Conservation (phyloP, 139 green algal species). For the Volvox africanus region DNA sequence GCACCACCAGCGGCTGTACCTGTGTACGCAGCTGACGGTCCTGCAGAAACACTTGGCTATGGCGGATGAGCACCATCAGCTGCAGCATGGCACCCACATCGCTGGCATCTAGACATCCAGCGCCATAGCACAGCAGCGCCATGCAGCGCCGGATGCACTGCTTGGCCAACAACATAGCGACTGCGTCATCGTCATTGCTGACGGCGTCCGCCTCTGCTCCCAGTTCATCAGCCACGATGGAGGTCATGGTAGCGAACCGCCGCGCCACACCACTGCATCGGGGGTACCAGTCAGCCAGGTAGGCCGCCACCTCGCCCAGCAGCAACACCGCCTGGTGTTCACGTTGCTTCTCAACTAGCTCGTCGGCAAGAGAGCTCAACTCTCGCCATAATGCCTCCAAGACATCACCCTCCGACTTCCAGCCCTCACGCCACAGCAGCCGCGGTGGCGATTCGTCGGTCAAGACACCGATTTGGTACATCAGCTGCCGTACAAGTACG, state of each 20-base stretch:
- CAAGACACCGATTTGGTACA: conserved; percentile 53
- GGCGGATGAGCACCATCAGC: conserved; percentile 52
- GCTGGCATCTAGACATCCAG: background rate
- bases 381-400: conserved; percentile 44
- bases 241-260: conserved; percentile 62
- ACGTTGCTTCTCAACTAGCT: conserved; percentile 52
- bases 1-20: conserved; percentile 39
- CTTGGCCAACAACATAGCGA: conserved; percentile 36
- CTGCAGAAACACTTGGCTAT: conserved; percentile 52
- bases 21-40: background rate
- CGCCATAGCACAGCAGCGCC: conserved; percentile 47
- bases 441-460: background rate
- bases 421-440: background rate
- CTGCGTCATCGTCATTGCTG: background rate
- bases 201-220: background rate
- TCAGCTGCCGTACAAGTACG: conserved; percentile 53
- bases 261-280: conserved; percentile 30
- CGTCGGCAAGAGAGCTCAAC: conserved; percentile 37
- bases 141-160: conserved; percentile 47
- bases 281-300: conserved; percentile 48
- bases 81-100: conserved; percentile 45
- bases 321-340: conserved; percentile 60
- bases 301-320: conserved; percentile 62
- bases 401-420: conserved; percentile 23
- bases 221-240: conserved; percentile 46